A percentile compares a stretch with the other conserved stretches of the same genome.
Conservation (phyloP, 1,284 basidiomycete species). For the Cryptococcus amylolentus region DNA sequence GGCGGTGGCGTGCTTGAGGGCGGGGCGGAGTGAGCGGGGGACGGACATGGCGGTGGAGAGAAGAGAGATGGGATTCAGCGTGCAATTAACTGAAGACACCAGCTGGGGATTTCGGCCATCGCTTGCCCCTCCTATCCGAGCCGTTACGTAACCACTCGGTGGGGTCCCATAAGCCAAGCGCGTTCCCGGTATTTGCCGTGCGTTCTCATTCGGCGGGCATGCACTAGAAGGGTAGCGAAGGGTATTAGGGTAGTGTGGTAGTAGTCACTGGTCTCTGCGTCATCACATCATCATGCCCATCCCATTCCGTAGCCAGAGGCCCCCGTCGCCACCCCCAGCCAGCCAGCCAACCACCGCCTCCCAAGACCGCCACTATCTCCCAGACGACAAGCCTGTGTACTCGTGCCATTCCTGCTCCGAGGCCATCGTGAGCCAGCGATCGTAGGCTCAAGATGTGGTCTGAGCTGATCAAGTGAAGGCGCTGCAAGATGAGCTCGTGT, state of each 20-base stretch:
- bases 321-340: background rate
- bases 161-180: too few species aligned
- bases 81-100: background rate
- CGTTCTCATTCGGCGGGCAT: background rate
- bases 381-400: slow-evolving; percentile 38
- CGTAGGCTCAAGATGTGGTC: background rate
- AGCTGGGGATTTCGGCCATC: background rate
- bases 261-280: background rate
- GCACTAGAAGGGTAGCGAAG: background rate
- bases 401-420: slow-evolving; percentile 43
- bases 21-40: slow-evolving; percentile 4
- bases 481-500: slow-evolving; percentile 48
- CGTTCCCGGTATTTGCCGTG: too few species aligned
- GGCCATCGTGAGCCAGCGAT: slow-evolving; percentile 25
- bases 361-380: slow-evolving; percentile 36
- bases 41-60: slow-evolving; percentile 2
- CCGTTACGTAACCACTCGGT: background rate
- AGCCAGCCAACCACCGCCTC: slow-evolving; percentile 9
- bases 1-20: background rate
- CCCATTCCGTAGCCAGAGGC: background rate
- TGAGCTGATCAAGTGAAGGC: slow-evolving; percentile 22
- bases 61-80: background rate
- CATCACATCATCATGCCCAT: too few species aligned
- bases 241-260: background rate
- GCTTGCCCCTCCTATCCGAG: background rate